Percentiles rank a stretch among this genome's conserved stretches.
These are phyloP conservation scores for Cephaloascus albidus DNA, from an alignment of 805 yeast species.

Conservation along the genomic window DNA sequence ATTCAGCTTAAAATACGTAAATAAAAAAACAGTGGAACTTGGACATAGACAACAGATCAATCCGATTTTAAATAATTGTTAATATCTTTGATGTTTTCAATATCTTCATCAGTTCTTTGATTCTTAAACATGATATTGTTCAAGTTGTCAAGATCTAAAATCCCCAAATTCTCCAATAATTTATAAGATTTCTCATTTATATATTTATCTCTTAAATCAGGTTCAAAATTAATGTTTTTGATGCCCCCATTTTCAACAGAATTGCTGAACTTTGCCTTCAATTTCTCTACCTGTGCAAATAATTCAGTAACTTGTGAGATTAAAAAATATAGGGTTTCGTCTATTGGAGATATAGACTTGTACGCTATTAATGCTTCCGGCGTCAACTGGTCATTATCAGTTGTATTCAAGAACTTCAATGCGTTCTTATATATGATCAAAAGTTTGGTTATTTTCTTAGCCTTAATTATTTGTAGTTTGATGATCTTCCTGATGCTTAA, in stretches of 20 bases:
- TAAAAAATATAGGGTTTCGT: conserved; percentile 36
- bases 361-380: conserved; percentile 15
- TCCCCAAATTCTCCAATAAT: conserved; percentile 14
- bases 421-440: conserved; percentile 20
- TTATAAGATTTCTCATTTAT: conserved; percentile 26
- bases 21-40: too few relatives aligned
- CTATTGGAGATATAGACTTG: conserved; percentile 31
- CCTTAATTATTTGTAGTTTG: conserved; percentile 26
- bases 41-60: too few relatives aligned
- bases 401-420: conserved; percentile 16
- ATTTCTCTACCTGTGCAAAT: conserved; percentile 4
- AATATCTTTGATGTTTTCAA: background rate
- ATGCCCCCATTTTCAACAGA: conserved; percentile 7
- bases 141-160: conserved; percentile 3
- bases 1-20: too few relatives aligned
- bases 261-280: conserved; percentile 13
- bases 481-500: conserved; percentile 31
- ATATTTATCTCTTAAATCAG: conserved; percentile 27
- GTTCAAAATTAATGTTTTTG: conserved; percentile 14
- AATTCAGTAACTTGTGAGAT: conserved; percentile 30
- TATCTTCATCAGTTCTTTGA: background rate
- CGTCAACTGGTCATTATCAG: conserved; percentile 8
- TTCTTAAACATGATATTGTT: too few relatives aligned
- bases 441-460: conserved; percentile 21
- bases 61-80: too few relatives aligned